Conservation (phyloP, 2,329 filamentous ascomycete genomes). For the Epichloe amarillans region DNA sequence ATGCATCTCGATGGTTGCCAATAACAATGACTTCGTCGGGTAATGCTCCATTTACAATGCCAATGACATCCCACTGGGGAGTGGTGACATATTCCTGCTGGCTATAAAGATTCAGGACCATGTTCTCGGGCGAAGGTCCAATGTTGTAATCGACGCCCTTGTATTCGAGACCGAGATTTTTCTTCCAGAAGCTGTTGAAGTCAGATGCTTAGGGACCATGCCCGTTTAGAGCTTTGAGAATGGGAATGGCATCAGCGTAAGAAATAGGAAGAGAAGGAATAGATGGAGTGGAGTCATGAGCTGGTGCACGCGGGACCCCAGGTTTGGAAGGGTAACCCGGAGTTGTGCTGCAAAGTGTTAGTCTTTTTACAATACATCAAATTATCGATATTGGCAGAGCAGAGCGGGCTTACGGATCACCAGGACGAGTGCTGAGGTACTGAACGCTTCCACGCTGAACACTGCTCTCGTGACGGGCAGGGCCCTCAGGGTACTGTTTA, state of each 20-base stretch:
- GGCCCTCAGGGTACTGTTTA: conserved; percentile 69
- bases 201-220: conserved; percentile 67
- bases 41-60: conserved; percentile 77
- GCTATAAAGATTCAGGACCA: conserved; percentile 63
- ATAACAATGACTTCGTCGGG: conserved; percentile 76
- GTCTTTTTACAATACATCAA: neutral
- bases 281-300: conserved; percentile 56
- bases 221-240: conserved; percentile 83
- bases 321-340: conserved; percentile 90
- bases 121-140: conserved; percentile 60
- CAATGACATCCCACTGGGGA: conserved; percentile 83
- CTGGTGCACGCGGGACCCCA: conserved; percentile 62
- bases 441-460: conserved; percentile 83
- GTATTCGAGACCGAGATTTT: conserved; percentile 58
- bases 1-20: conserved; percentile 86
- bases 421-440: conserved; percentile 57
- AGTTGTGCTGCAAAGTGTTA: conserved; percentile 45
- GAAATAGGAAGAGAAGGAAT: conserved; percentile 91
- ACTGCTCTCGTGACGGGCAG: conserved; percentile 74
- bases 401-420: conserved; percentile 45
- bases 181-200: conserved; percentile 58
- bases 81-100: conserved; percentile 72
- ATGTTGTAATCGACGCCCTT: conserved; percentile 77
- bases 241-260: conserved; percentile 71
- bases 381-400: neutral